These are phyloP conservation scores for Kodamaea derodonti DNA, from an alignment of 1,139 yeast species.

Conservation along the genomic window DNA sequence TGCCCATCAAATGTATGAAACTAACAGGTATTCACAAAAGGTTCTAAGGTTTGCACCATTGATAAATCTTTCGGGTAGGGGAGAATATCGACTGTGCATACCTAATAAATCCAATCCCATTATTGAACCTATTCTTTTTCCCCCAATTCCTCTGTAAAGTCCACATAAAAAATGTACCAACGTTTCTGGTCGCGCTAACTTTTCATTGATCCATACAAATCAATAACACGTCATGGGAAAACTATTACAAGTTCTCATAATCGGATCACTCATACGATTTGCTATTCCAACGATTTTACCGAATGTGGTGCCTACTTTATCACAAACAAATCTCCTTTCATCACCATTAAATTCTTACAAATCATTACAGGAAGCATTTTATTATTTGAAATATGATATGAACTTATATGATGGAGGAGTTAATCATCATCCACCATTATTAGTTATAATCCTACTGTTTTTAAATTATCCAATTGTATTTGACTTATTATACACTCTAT, in stretches of 20 bases:
- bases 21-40: too few species aligned
- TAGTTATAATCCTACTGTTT: conserved; percentile 48
- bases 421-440: conserved; percentile 78
- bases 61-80: too few species aligned
- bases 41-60: too few species aligned
- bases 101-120: too few species aligned
- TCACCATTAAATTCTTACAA: conserved; percentile 71
- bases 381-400: conserved; percentile 54
- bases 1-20: too few species aligned
- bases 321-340: conserved; percentile 60
- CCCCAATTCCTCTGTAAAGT: too few species aligned
- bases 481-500: conserved; percentile 34
- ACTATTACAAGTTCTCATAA: conserved; percentile 21
- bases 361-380: conserved; percentile 76
- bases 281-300: conserved; percentile 34
- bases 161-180: too few species aligned
- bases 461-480: conserved; percentile 26
- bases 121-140: too few species aligned
- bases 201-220: not conserved
- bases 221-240: conserved; percentile 24
- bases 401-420: conserved; percentile 82
- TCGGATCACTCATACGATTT: conserved; percentile 32
- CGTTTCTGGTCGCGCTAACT: too few species aligned
- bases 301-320: conserved; percentile 23
- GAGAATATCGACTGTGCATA: too few species aligned